A percentile compares a stretch with the other conserved stretches of the same genome.
Conservation (phyloP, 192 early-diverging fungal species). For the Coemansia sp. region DNA sequence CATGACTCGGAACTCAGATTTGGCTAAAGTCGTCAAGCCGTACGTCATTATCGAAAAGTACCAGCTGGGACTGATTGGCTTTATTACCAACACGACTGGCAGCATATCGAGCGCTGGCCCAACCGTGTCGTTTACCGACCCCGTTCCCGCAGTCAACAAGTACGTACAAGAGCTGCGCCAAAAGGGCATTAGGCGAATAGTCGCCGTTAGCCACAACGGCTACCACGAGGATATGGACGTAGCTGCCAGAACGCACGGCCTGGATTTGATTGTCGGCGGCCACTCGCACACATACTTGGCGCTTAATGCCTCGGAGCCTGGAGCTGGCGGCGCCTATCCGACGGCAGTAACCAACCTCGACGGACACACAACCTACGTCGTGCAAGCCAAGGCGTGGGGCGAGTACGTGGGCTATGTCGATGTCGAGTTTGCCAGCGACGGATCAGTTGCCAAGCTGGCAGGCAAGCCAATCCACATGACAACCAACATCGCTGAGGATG, state of each 20-base stretch:
- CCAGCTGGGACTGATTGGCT: constrained; percentile 67
- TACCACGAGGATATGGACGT: constrained; percentile 72
- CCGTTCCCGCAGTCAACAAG: constrained; percentile 62
- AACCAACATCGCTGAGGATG: constrained; percentile 56
- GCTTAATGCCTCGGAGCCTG: constrained; percentile 54
- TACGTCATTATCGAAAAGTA: constrained; percentile 70
- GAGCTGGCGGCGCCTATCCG: constrained; percentile 66
- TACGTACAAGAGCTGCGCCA: constrained; percentile 64
- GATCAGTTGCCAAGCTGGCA: constrained; percentile 52
- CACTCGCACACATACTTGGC: constrained; percentile 73
- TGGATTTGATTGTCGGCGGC: constrained; percentile 71
- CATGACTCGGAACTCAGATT: constrained; percentile 45
- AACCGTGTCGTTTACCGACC: constrained; percentile 61
- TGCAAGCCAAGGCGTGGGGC: constrained; percentile 70
- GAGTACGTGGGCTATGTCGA: constrained; percentile 68
- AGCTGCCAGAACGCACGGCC: constrained; percentile 61
- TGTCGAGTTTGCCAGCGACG: constrained; percentile 58
- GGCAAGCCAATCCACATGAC: constrained; percentile 67
- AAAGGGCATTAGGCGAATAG: constrained; percentile 67
- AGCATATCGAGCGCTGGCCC: constrained; percentile 60
- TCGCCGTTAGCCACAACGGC: constrained; percentile 74
- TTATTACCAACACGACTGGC: constrained; percentile 63
- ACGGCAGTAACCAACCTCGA: constrained; percentile 64
- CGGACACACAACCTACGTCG: constrained; percentile 64
- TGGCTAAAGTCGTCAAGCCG: constrained; percentile 61